Base-by-base conservation (phyloP, 2,329 filamentous ascomycete genomes). In the Aspergillus novofumigatus region DNA sequence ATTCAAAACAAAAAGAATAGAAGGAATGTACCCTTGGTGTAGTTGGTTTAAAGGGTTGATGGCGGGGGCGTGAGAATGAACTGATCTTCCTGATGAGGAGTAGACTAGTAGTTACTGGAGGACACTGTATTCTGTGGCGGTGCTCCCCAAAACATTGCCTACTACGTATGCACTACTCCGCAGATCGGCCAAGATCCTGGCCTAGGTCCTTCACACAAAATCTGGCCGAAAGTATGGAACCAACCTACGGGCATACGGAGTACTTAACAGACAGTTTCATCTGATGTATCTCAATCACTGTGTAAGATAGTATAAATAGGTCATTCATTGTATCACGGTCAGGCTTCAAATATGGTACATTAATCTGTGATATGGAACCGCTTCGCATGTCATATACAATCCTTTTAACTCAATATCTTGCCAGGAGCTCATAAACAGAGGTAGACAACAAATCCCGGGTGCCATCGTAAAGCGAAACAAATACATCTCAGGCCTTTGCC, bases 401-500 rank as follows among this genome's bases (percentile, higher is more conserved):
- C 6, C 32, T 38, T 35, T 38, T 38, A 7, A 7, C 32, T 38
- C 14, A 38, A 49, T 41, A 26, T 35, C 14, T 14, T 45, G 41
- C 14, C 45, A 51, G 23, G 29, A 52, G 41, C 23, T 21, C 9
- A 32, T 29, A 54, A 35, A 38, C 44, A 41, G 32, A 25, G 5
- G n/a, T 21, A 47, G 44, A 47, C 23, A 26, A 21, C 11, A 21
- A 6, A 3, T 21, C 44, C 21, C 21, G 1, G 5, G 10, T 3
- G 44, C 23, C 21, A 25, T 47, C 44, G 11, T 26, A 7, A 23
- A 45, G 35, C 28, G 21, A 20, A 45, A 41, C 10, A 20, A 45
- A 21, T 50, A 54, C 21, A 53, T 52, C 29, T 60, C 29, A 61
- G 55, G 59, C 59, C 54, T 70, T 63, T 17, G 64, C 66, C 57